A percentile compares a stretch with the other conserved stretches of the same genome.
Conservation (phyloP, 768 basidiomycete genomes). For the Hirschioporus abietinus region DNA sequence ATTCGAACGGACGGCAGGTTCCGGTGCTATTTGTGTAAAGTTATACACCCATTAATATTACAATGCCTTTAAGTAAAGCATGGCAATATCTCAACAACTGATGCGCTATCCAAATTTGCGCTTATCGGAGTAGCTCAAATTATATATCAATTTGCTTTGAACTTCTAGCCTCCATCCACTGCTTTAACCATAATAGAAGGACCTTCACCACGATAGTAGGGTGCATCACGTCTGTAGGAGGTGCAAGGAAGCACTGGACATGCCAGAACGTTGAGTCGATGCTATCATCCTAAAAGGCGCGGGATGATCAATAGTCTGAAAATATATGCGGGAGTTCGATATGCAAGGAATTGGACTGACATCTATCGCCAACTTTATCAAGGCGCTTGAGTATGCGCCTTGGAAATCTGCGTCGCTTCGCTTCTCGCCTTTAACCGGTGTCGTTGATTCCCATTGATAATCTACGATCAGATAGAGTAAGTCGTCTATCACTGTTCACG, state of each 20-base stretch:
- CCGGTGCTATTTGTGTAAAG: no score
- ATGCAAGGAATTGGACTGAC: not conserved
- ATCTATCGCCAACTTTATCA: not conserved
- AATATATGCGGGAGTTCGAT: not conserved
- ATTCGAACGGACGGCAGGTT: no score
- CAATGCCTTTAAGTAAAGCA: no score
- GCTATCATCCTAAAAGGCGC: conserved; percentile 14
- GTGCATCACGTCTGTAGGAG: conserved; percentile 16
- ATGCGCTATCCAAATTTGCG: no score
- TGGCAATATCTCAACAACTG: no score
- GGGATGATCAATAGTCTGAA: not conserved
- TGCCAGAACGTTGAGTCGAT: conserved; percentile 14
- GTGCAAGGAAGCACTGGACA: conserved; percentile 11
- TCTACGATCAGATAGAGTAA: not conserved
- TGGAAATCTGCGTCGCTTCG: not conserved
- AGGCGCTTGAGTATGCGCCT: not conserved
- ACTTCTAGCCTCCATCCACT: not conserved
- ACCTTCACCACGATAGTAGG: conserved; percentile 18
- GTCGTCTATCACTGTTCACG: no score
- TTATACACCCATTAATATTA: no score
- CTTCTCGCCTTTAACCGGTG: not conserved
- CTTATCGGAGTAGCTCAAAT: no score
- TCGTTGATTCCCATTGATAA: not conserved
- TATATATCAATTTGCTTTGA: no score
- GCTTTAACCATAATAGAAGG: conserved; percentile 2